Evolutionary conservation across 2,329 filamentous ascomycete genomes (phyloP), one percentile per base, ranked within the genome.

Genomic region (Colletotrichum sp.): DNA sequence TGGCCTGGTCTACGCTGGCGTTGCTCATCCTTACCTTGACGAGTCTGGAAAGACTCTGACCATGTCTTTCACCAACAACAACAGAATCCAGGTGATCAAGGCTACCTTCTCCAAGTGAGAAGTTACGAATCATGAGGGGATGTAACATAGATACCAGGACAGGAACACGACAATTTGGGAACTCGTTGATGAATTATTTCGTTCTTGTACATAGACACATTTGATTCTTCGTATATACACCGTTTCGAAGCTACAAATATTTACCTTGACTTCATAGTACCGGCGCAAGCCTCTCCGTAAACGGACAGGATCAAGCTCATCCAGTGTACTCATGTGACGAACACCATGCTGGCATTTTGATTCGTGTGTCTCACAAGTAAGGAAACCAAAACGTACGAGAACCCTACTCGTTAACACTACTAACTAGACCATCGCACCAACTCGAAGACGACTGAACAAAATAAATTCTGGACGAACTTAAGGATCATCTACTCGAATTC

Each of bases 11-110:
- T 86, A 86, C 60, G 85, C 84, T 3, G 85, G 84, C 2, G 80
- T 83, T 5, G 81, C 79, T 3, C 85, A 86, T 52, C 85, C 85
- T 1, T 84, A 86, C 58, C 75, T 86, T 5, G 84, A 87, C 55
- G 75, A 78, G 7, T 81, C 81, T 0, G 84, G 85, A 0, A 78
- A 78, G 76, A 86, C 83, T 0, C 58, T 86, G 71, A 84, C 82
- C 1, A 80, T 86, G 61, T 85, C 83, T 0, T 87, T 81, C 43
- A 87, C 84, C 2, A 87, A 86, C 70, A 83, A 85, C 32, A 85
- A 85, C 66, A 80, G 82, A 52, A 85, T 84, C 9, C 81, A 86
- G 67, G 79, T 86, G 1, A 80, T 86, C 56, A 83, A 79, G 64
- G 82, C 80, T 9, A 76, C 79, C 0, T 85, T 85, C 15, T 67